Base-by-base conservation (phyloP, 768 basidiomycete species). In the Lactifluus piperatus region DNA sequence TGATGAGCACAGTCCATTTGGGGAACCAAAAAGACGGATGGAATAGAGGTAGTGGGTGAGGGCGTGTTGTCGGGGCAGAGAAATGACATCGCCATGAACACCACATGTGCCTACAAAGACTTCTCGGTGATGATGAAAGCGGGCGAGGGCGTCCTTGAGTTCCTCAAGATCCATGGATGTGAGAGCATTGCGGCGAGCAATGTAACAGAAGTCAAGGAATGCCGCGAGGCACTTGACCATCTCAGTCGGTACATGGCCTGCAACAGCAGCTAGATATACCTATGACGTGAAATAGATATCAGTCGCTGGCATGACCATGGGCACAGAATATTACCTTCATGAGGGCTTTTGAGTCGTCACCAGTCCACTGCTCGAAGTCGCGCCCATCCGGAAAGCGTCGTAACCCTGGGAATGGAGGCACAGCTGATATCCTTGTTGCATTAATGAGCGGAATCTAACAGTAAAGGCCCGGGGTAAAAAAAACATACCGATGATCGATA, bases 11-110 rank as follows among this genome's bases (percentile, higher is more conserved):
- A n/a, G n/a, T n/a, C n/a, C n/a, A n/a, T n/a, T n/a, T n/a, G n/a
- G n/a, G n/a, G n/a, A n/a, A 0, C 61, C 67, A 49, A 65, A 68
- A 5, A 56, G n/a, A 1, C 10, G 34, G 13, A 36, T 36, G 10
- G 7, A 36, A 13, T 3, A 13, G 14, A 36, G 4, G 14, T 36
- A 36, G 34, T 36, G 34, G 10, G 4, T 36, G 10, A 64, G 50
- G 4, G 62, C 48, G 24, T 67, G 66, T 45, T 65, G 59, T 2
- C 60, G 57, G 0, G 66, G 66, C 4, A 67, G 41, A 0, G 58
- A 62, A 24, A 66, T 62, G 0, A 4, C 14, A 0, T 62, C 62
- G 1, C 56, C 48, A 11, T 36, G 26, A 2, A 63, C 58, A n/a
- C 54, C 63, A 1, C 27, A 14, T 1, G 45, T 44, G 9, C 24